Conservation (phyloP, 176 grass and related monocot species). For the Ensete ventricosum region DNA sequence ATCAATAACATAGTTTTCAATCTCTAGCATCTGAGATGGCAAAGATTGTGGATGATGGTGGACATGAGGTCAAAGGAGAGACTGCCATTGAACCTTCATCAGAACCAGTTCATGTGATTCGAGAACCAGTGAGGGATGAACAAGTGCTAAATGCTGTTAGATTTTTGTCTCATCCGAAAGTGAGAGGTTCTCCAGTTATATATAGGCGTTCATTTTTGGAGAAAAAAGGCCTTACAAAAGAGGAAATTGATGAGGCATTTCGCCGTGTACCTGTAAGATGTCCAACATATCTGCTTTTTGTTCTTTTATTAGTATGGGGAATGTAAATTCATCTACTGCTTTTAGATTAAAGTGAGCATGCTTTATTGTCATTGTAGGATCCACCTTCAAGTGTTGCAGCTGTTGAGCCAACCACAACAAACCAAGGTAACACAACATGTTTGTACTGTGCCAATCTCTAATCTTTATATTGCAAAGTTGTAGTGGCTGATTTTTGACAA, state of each 20-base stretch:
- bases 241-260: slow-evolving; percentile 90
- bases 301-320: not conserved
- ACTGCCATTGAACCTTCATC: not conserved
- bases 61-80: slow-evolving; percentile 16
- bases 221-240: slow-evolving; percentile 68
- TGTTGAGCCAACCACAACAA: not conserved
- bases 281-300: not conserved
- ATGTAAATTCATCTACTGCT: no score
- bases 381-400: slow-evolving; percentile 28
- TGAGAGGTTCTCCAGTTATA: slow-evolving; percentile 53
- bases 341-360: not conserved
- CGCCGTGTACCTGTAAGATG: slow-evolving; percentile 59
- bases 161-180: slow-evolving; percentile 87
- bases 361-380: slow-evolving; percentile 40
- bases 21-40: not conserved
- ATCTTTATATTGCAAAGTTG: no score
- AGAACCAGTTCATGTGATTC: slow-evolving; percentile 26
- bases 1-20: not conserved
- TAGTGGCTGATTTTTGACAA: no score
- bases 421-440: slow-evolving; percentile 6
- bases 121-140: slow-evolving; percentile 53
- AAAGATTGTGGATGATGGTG: not conserved
- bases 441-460: not conserved
- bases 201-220: slow-evolving; percentile 78
- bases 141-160: slow-evolving; percentile 76